Base-by-base conservation (phyloP, 257 asterid species). In the Marsdenia floribunda region DNA sequence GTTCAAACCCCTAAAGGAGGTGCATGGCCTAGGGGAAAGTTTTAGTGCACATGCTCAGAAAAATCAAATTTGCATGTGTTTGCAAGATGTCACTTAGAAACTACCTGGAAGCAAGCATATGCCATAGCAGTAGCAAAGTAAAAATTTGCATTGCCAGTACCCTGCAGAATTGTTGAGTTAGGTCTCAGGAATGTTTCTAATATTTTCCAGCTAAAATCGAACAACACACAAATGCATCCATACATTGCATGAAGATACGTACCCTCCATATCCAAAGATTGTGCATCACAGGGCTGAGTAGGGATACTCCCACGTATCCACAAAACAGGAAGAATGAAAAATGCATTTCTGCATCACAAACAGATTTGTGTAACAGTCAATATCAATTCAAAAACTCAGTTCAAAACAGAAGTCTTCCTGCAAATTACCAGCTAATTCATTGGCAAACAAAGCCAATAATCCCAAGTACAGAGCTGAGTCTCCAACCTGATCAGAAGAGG, bases 221-320 rank as follows among this genome's bases (percentile, higher is more conserved):
- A 72, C 49, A 65, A 37, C 18, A 59, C 60, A 73, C 72, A 80
- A 22, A 35, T 70, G 37, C 40, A 71, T 68, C 58, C 63, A 68
- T 71, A 69, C 19, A 60, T 33, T 71, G 53, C 16, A 59, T 66
- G 79, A 46, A 74, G 63, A 75, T 67, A 80, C 96, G 16, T 94
- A 94, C 99, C 92, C 97, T 89, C 99, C 99, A 94, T 83, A 94
- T 92, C 99, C 99, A 94, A 57, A 94, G 89, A 84, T 94, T 94
- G 90, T 92, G 98, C 99, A 94, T 94, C 79, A 94, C 91, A 68
- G 99, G 97, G 87, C 98, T 92, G 52, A 94, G 86, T 75, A 94
- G 90, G 67, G 98, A 90, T 68, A 94, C 88, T 66, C 98, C 96
- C 59, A 90, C 92, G 77, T 87, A 94, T 82, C 97, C 99, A 68